Base-by-base conservation (phyloP, 2,329 filamentous ascomycete species). In the Ceratocystis variospora region DNA sequence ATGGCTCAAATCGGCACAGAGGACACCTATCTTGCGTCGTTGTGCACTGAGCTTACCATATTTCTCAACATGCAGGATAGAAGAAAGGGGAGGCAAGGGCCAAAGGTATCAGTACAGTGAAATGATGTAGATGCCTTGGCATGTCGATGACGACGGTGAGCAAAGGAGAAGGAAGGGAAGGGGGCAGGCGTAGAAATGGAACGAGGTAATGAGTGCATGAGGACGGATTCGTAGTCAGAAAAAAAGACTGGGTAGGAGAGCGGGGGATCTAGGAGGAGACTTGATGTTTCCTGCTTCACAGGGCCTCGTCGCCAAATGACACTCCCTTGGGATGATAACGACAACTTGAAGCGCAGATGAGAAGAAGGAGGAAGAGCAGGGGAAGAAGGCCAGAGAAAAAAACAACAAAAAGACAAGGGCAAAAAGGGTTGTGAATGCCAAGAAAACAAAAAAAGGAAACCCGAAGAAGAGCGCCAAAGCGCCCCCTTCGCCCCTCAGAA, bases 261-360 rank as follows among this genome's bases (percentile, higher is more conserved):
- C 53, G 53, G 53, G 50, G 53, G 19, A 57, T 22, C 10, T 22
- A 57, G 28, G 19, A 31, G 25, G 31, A 5, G 22, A 28, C 46
- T 50, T 50, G 17, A n/a, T 5, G 15, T 22, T 57, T 31, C 61
- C 41, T 62, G 8, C 46, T 48, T 22, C 28, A n/a, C 25, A 22
- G 45, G 8, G 25, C 8, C 22, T 57, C 6, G 25, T 62, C 61
- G 61, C 61, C 61, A 62, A 62, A 62, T 17, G 22, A 46, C 61
- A 45, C 61, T 22, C 61, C 61, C 12, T 62, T 57, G 41, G 41
- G 61, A 45, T 31, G 61, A 62, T 62, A 62, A 62, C 61, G 61
- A 62, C 61, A 62, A 62, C 61, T 62, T 62, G 33, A 62, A 62
- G 61, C 61, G 61, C 61, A 62, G 45, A 37, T 53, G 31, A 37